Percentiles rank a stretch among this genome's conserved stretches.
Evolutionary conservation across 192 early-diverging fungal species (phyloP).

Genomic region (Phlyctochytrium planicorne): DNA sequence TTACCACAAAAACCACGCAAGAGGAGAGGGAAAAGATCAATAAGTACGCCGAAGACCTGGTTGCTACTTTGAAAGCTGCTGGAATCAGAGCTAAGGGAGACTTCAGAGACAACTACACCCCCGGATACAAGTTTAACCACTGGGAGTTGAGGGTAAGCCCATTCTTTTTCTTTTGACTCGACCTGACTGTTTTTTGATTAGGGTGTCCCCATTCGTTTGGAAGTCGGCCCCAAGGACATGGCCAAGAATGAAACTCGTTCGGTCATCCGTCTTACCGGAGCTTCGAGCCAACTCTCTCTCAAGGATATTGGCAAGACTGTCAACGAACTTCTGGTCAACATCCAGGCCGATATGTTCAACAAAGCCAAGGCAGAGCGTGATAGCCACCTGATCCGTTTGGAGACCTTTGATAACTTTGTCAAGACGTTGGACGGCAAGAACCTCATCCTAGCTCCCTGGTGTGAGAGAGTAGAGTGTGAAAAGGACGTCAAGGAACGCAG

Average conservation of each 20-base stretch:
- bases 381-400: conserved; percentile 70
- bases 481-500: conserved; percentile 94
- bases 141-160: conserved; percentile 81
- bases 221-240: conserved; percentile 96
- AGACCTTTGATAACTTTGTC: conserved; percentile 93
- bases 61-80: conserved; percentile 60
- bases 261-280: conserved; percentile 82
- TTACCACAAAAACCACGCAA: conserved; percentile 81
- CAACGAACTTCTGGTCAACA: conserved; percentile 61
- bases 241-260: conserved; percentile 72
- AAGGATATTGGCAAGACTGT: conserved; percentile 60
- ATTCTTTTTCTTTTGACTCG: conserved; percentile 4
- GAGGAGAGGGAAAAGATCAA: conserved; percentile 68
- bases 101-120: conserved; percentile 78
- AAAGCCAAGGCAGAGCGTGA: conserved; percentile 80
- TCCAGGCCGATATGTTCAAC: conserved; percentile 89
- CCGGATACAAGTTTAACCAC: conserved; percentile 99
- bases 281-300: conserved; percentile 59
- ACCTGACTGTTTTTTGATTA: conserved; percentile 30
- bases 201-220: conserved; percentile 95
- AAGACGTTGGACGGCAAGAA: conserved; percentile 85
- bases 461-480: conserved; percentile 87
- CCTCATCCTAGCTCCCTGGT: conserved; percentile 92
- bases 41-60: conserved; percentile 70
- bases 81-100: conserved; percentile 83